Base-by-base conservation (phyloP, 2,329 filamentous ascomycete species). In the Diaporthe ampelina region DNA sequence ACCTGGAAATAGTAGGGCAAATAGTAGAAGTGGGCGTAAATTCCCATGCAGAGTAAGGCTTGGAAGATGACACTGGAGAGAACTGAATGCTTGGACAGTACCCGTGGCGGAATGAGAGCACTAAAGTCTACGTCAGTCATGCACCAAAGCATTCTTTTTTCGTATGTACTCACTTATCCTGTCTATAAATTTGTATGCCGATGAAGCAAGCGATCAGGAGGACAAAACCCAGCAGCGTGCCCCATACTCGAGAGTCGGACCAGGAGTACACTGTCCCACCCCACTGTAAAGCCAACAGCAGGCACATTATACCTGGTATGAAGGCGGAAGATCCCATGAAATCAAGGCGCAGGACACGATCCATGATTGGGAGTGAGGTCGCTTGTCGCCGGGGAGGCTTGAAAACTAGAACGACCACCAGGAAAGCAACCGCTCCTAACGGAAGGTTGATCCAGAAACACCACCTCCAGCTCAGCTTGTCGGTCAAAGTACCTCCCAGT, bases 1-100 rank as follows among this genome's bases (percentile, higher is more conserved):
- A 86, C 86, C 76, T 90, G 88, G 81, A 89, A 89, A 80, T 88
- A 89, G 24, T 88, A 81, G 4, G 87, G 86, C 4, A 89, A 80
- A 73, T 88, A 90, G 79, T 87, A 89, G 68, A 90, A 83, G 50
- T 89, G 81, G 1, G 86, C 84, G 78, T 89, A 88, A 81, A 90
- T 57, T 0, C 54, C 54, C 54, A 35, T n/a, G 29, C 26, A 57
- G 8, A 57, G 54, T 4, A 57, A 35, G 15, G 54, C 54, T 21
- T 57, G 54, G 29, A 57, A 57, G 26, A 57, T 11, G 54, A 57
- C 54, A 26, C 54, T 57, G 4, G 54, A 19, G 88, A 10, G 81
- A 84, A 10, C 86, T 85, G 17, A 86, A 86, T 68, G 90, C 86
- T 76, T 86, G 86, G 76, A 87, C 81, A 74, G 84, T 79, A 73